A percentile compares a stretch with the other conserved stretches of the same genome.
These are phyloP conservation scores for Phytophthora tubulina DNA, from an alignment of 352 stramenopile genomes.

Conservation along the genomic window DNA sequence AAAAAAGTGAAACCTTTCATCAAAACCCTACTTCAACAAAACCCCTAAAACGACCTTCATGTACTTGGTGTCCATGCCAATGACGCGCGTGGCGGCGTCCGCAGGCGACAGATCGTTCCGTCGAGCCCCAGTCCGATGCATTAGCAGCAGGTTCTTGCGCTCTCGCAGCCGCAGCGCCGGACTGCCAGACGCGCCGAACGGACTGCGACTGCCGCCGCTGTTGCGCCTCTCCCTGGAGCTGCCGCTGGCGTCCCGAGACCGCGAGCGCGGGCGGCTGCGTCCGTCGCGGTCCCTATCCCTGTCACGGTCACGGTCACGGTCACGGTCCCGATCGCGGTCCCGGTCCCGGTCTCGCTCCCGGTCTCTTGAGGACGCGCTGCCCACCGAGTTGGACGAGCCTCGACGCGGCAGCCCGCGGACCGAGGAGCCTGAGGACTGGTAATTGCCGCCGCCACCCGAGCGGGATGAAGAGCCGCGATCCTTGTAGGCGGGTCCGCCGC, in stretches of 20 bases:
- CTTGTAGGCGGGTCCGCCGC: conserved; percentile 31
- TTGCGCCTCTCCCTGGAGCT: conserved; percentile 33
- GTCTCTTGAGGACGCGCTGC: conserved; percentile 38
- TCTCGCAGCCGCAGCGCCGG: conserved; percentile 68
- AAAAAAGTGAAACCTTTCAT: conserved; percentile 1
- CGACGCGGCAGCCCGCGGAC: conserved; percentile 51
- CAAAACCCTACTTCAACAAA: conserved; percentile 2
- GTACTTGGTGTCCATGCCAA: conserved; percentile 76
- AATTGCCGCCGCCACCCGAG: conserved; percentile 27
- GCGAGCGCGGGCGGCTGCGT: conserved; percentile 48
- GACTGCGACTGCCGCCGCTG: conserved; percentile 43
- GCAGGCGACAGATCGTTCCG: conserved; percentile 54
- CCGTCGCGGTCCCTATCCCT: conserved; percentile 44
- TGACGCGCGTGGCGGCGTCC: conserved; percentile 64
- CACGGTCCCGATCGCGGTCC: conserved; percentile 46
- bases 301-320: conserved; percentile 42
- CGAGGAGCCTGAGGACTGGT: conserved; percentile 34
- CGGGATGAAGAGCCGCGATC: conserved; percentile 41
- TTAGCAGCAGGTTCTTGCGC: conserved; percentile 77
- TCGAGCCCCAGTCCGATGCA: conserved; percentile 71
- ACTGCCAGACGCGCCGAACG: conserved; percentile 59
- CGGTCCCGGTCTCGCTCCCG: conserved; percentile 50
- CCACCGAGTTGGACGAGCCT: conserved; percentile 53
- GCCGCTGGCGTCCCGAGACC: conserved; percentile 45
- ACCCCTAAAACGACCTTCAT: conserved; percentile 64